Base-by-base conservation (phyloP, 768 basidiomycete species). In the Boletus pseudo-olivaceus region DNA sequence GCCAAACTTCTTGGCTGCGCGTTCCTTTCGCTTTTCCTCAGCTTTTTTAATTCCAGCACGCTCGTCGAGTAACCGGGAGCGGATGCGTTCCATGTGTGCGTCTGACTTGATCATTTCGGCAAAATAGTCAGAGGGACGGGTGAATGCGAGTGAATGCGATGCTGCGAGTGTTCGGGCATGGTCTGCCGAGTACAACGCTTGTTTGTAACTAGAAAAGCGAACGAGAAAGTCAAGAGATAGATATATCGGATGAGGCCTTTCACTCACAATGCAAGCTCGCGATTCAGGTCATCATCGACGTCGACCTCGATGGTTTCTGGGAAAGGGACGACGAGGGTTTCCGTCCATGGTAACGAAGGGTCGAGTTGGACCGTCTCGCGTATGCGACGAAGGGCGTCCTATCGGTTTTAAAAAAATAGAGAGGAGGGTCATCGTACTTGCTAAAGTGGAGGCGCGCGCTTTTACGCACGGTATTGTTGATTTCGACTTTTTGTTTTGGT, bases 41-140 rank as follows among this genome's bases (percentile, higher is more conserved):
- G 88, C 82, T 70, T 89, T 90, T 71, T 97, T 94, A 62, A 98
- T 93, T 1, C 81, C 79, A 1, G 93, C 90, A 26, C 78, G 75
- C 70, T 98, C 97, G 72, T 98, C 90, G 27, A 98, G 78, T 26
- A 98, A 72, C 17, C 88, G 83, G 57, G 93, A 87, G 50, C 97
- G 88, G 61, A 98, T 90, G 55, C 93, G 85, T 69, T 97, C 93
- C 97, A 99, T 99, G 73, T 99, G 97, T 7, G 89, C 77, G 63
- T 99, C 97, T 32, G 86, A 87, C 72, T 98, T 98, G 61, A 98
- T 88, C 96, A 98, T 98, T 74, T 98, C 96, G 23, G 96, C 96
- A 60, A 96, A 98, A 70, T 94, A 98, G 72, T 98, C 96, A 0
- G 83, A 62, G 0, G 97, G 97, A 14, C 96, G 88, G 10, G 90